A percentile compares a stretch with the other conserved stretches of the same genome.
Evolutionary conservation across 441 rosid species (phyloP).

Genomic region (Erodium chrysanthum): DNA sequence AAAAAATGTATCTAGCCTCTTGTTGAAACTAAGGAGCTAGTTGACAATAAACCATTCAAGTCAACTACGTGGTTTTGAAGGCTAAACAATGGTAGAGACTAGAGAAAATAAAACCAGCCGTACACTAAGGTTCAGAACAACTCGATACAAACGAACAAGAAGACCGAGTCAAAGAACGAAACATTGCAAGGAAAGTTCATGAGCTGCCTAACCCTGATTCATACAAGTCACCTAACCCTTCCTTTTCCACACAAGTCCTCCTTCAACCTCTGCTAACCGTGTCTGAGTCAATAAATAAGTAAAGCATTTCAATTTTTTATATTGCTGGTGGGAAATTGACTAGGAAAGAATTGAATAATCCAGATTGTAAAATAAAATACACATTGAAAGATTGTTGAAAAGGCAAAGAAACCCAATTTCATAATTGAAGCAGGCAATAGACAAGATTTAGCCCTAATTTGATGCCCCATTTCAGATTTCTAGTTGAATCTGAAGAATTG

Average conservation of each 20-base stretch:
- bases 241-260: neutral
- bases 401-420: neutral
- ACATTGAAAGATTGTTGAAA: neutral
- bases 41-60: neutral
- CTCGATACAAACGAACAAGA: neutral
- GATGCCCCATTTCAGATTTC: neutral
- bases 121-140: neutral
- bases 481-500: neutral
- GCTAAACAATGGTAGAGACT: neutral
- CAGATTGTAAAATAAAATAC: too few species aligned
- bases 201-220: neutral
- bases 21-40: neutral
- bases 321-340: neutral
- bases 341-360: neutral
- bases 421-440: neutral
- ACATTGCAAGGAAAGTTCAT: neutral
- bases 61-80: neutral
- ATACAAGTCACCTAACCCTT: neutral
- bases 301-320: neutral
- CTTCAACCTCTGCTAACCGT: neutral
- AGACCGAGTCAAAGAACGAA: neutral
- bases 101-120: neutral
- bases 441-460: neutral
- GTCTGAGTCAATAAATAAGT: too few species aligned
- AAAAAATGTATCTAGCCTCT: neutral